A percentile compares a stretch with the other conserved stretches of the same genome.
Evolutionary conservation across 805 yeast species (phyloP).

Genomic region (Monosporozyma servazzii): DNA sequence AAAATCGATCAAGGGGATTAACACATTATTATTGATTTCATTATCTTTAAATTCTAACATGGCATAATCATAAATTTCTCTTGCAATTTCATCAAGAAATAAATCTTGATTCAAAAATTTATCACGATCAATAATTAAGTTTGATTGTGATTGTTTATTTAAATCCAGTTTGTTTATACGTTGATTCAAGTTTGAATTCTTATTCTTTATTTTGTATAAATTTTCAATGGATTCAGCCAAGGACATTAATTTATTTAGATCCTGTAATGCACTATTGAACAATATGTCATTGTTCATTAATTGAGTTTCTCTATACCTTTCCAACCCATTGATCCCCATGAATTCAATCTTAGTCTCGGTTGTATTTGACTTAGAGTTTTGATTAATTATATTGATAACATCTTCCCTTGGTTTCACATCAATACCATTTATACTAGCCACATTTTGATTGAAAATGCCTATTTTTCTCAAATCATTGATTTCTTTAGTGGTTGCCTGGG

Average conservation of each 20-base stretch:
- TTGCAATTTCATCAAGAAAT: conserved; percentile 60
- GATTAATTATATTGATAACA: background rate
- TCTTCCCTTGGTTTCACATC: conserved; percentile 8
- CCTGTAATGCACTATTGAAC: conserved; percentile 61
- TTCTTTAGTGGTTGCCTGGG: conserved; percentile 35
- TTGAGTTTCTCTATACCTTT: conserved; percentile 45
- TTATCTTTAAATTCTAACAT: conserved; percentile 39
- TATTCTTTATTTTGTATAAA: conserved; percentile 30
- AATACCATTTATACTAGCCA: conserved; percentile 29
- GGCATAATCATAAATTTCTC: conserved; percentile 68
- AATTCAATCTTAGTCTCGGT: conserved; percentile 25
- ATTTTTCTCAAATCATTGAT: conserved; percentile 34
- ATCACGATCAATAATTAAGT: conserved; percentile 28
- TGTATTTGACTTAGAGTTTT: background rate
- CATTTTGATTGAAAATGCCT: conserved; percentile 21
- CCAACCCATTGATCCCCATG: conserved; percentile 66
- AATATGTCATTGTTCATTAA: conserved; percentile 51
- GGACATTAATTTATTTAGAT: conserved; percentile 66
- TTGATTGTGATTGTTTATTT: conserved; percentile 8
- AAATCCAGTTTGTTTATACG: conserved; percentile 5
- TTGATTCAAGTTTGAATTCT: background rate
- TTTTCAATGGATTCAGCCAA: conserved; percentile 64
- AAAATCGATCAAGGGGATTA: conserved; percentile 50
- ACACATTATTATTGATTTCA: conserved; percentile 33
- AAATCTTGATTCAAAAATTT: conserved; percentile 31